These are phyloP conservation scores for Pythium chondricola DNA, from an alignment of 352 stramenopile species.

Conservation along the genomic window DNA sequence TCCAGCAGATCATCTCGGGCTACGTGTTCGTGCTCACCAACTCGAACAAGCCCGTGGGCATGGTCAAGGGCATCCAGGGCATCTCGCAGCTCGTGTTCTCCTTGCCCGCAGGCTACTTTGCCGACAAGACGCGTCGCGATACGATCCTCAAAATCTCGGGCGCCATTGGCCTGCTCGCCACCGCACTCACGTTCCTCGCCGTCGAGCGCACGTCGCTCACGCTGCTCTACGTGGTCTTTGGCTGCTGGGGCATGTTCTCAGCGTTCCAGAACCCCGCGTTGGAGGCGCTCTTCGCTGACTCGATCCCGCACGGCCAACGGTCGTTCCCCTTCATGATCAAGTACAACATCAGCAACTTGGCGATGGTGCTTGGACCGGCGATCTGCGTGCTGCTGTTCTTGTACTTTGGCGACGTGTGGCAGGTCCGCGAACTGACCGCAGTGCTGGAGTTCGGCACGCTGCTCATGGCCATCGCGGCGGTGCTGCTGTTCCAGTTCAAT, in stretches of 20 bases:
- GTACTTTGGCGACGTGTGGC: conserved; percentile 59
- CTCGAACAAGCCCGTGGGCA: conserved; percentile 71
- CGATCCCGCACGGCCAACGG: conserved; percentile 54
- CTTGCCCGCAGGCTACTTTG: conserved; percentile 57
- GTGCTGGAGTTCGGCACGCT: conserved; percentile 59
- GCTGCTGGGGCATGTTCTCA: conserved; percentile 59
- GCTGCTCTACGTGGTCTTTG: conserved; percentile 57
- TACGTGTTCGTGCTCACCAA: conserved; percentile 72
- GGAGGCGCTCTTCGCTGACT: conserved; percentile 72
- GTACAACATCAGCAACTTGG: conserved; percentile 71
- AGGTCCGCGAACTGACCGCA: conserved; percentile 38
- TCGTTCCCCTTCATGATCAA: conserved; percentile 80
- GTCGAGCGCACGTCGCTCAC: conserved; percentile 37
- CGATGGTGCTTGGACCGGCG: conserved; percentile 48
- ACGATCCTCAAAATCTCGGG: conserved; percentile 57
- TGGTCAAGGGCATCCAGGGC: conserved; percentile 79
- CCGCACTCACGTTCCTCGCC: conserved; percentile 50
- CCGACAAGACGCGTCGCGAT: conserved; percentile 63
- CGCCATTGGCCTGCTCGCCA: conserved; percentile 34
- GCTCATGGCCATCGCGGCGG: conserved; percentile 36
- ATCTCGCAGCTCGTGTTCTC: conserved; percentile 74
- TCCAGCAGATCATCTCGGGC: conserved; percentile 69
- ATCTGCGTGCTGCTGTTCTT: conserved; percentile 57
- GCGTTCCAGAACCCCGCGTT: conserved; percentile 64
- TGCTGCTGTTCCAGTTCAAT: conserved; percentile 56